Conservation (phyloP, 2,329 filamentous ascomycete species). For the Penicillium sp. region DNA sequence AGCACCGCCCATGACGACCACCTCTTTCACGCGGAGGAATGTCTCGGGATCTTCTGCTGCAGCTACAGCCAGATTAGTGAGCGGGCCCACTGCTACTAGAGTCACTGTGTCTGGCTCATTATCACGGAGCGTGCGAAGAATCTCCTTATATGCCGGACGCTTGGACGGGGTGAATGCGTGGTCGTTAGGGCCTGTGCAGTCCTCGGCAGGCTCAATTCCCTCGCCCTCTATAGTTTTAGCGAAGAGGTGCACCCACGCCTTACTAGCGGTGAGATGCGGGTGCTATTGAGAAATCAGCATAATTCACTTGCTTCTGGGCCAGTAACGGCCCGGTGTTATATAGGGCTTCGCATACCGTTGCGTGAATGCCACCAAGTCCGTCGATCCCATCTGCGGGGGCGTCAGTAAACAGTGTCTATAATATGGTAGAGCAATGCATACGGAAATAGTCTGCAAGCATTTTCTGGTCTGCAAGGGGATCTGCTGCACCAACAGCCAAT, state of each 20-base stretch:
- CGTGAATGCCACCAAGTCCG: constrained; percentile 72
- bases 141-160: constrained; percentile 74
- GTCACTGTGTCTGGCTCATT: constrained; percentile 81
- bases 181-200: constrained; percentile 31
- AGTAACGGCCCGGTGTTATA: background rate
- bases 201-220: constrained; percentile 48
- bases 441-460: constrained; percentile 85
- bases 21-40: constrained; percentile 83
- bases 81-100: constrained; percentile 83
- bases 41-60: constrained; percentile 84
- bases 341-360: constrained; percentile 34
- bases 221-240: constrained; percentile 42
- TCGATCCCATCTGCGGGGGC: constrained; percentile 63
- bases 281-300: constrained; percentile 46
- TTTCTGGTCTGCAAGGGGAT: constrained; percentile 78
- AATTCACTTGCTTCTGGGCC: background rate
- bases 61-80: constrained; percentile 91
- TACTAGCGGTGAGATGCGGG: constrained; percentile 69
- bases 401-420: background rate
- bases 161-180: constrained; percentile 73
- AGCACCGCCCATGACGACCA: constrained; percentile 93
- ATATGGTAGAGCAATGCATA: constrained; percentile 44
- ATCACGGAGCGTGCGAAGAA: constrained; percentile 78
- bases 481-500: constrained; percentile 80
- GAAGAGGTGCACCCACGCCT: constrained; percentile 72